Conservation (phyloP, 208 protist species). For the Wallacemonas collosoma region DNA sequence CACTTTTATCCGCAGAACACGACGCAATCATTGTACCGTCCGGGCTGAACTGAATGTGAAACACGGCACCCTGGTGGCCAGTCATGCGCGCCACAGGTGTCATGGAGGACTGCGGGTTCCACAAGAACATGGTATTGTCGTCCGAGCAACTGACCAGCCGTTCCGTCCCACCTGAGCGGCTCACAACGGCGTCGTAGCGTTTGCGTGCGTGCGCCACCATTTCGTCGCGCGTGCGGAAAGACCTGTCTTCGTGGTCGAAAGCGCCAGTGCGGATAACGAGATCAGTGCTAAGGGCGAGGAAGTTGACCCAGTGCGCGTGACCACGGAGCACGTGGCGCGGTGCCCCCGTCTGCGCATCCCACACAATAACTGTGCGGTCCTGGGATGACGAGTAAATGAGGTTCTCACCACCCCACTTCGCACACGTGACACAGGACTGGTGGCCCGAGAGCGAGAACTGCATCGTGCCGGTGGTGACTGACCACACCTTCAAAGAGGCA, state of each 20-base stretch:
- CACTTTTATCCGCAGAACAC: slow-evolving; percentile 98
- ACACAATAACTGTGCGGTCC: slow-evolving; percentile 97
- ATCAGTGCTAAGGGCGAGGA: slow-evolving; percentile 97
- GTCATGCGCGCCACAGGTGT: slow-evolving; percentile 93
- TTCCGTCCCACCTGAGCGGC: slow-evolving; percentile 76
- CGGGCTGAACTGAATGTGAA: slow-evolving; percentile 97
- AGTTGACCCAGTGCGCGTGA: slow-evolving; percentile 99
- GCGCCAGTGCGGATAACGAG: slow-evolving; percentile 95
- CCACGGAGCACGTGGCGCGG: slow-evolving; percentile 85
- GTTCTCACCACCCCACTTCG: slow-evolving; percentile 95
- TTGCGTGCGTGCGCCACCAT: slow-evolving; percentile 65
- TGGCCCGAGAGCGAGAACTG: slow-evolving; percentile 95
- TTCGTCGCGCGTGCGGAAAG: slow-evolving; percentile 51
- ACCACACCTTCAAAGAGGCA: slow-evolving; percentile 92
- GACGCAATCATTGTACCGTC: slow-evolving; percentile 97
- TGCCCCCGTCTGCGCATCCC: slow-evolving; percentile 82
- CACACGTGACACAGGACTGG: slow-evolving; percentile 96
- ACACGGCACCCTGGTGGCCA: slow-evolving; percentile 94
- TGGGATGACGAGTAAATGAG: slow-evolving; percentile 96
- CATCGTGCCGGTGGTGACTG: slow-evolving; percentile 37
- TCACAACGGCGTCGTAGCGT: slow-evolving; percentile 85
- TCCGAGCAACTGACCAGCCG: slow-evolving; percentile 95
- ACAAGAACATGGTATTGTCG: slow-evolving; percentile 98
- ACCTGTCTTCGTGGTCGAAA: slow-evolving; percentile 93
- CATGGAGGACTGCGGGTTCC: slow-evolving; percentile 87